These are phyloP conservation scores for Imleria badia DNA, from an alignment of 768 basidiomycete species.

Conservation along the genomic window DNA sequence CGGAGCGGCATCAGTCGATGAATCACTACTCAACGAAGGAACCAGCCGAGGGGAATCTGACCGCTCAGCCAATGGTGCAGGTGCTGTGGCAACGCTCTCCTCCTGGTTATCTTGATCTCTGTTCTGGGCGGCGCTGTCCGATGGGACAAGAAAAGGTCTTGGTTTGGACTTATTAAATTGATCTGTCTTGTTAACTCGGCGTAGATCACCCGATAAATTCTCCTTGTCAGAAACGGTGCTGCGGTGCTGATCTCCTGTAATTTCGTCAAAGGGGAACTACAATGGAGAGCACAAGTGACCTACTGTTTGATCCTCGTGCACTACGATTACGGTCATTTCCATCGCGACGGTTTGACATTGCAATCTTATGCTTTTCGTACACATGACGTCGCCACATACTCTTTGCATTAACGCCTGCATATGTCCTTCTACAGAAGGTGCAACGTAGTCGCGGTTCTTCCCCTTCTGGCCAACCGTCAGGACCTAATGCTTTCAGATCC, in stretches of 20 bases:
- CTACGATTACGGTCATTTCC: slow-evolving; percentile 58
- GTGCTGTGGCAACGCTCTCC: slow-evolving; percentile 13
- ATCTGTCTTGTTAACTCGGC: slow-evolving; percentile 28
- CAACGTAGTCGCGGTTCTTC: slow-evolving; percentile 78
- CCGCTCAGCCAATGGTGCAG: slow-evolving; percentile 27
- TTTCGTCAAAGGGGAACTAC: slow-evolving; percentile 21
- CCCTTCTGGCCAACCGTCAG: slow-evolving; percentile 76
- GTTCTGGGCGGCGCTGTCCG: slow-evolving; percentile 13
- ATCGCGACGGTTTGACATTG: slow-evolving; percentile 84
- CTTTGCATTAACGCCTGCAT: slow-evolving; percentile 85
- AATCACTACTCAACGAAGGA: slow-evolving; percentile 11
- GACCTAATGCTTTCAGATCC: slow-evolving; percentile 65
- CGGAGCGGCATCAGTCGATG: neutral
- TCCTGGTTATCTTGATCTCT: slow-evolving; percentile 12
- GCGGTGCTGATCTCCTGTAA: slow-evolving; percentile 64
- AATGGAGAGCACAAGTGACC: slow-evolving; percentile 27
- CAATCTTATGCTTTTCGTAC: slow-evolving; percentile 87
- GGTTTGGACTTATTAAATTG: slow-evolving; percentile 18
- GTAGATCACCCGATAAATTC: slow-evolving; percentile 32
- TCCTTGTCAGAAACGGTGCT: slow-evolving; percentile 34
- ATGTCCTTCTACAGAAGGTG: slow-evolving; percentile 81
- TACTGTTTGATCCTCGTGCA: slow-evolving; percentile 65
- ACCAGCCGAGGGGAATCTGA: slow-evolving; percentile 25
- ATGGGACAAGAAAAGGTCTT: slow-evolving; percentile 21
- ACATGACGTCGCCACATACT: slow-evolving; percentile 92